A percentile compares a stretch with the other conserved stretches of the same genome.
Evolutionary conservation across 225 moss, liverwort and hornwort genomes (phyloP).

Genomic region (Asterella californica): DNA sequence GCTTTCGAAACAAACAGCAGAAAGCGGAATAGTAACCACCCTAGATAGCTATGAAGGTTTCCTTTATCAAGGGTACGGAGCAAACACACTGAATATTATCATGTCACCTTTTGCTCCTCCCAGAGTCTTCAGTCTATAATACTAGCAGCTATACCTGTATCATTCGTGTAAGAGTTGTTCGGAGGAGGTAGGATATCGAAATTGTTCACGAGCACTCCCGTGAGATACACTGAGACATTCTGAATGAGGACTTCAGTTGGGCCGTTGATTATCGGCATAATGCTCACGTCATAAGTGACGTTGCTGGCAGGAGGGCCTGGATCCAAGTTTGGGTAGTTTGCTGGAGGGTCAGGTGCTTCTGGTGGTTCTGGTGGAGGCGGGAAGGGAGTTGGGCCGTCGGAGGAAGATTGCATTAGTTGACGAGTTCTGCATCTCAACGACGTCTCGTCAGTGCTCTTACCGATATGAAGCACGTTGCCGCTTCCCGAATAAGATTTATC

Average conservation of each 20-base stretch:
- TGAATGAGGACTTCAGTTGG: constrained; percentile 12
- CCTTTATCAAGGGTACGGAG: neutral
- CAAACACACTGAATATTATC: no score
- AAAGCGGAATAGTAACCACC: neutral
- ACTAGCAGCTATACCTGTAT: neutral
- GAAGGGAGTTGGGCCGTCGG: no score
- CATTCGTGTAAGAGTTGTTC: neutral
- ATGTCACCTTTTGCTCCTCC: no score
- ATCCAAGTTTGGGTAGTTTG: neutral
- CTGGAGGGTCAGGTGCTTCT: neutral
- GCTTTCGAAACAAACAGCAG: neutral
- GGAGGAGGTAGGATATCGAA: constrained; percentile 16
- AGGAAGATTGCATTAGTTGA: neutral
- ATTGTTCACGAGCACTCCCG: constrained; percentile 20
- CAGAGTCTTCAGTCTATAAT: neutral
- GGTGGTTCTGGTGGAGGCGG: no score
- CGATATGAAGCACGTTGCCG: neutral
- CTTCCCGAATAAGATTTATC: no score
- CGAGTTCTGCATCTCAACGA: neutral
- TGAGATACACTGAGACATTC: constrained; percentile 39
- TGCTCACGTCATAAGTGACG: neutral
- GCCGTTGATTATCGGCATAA: constrained; percentile 9
- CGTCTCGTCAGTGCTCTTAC: neutral
- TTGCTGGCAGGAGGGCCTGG: neutral
- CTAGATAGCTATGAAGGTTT: neutral